Base-by-base conservation (phyloP, 345 rosid genomes). In the Microthlaspi erraticum region DNA sequence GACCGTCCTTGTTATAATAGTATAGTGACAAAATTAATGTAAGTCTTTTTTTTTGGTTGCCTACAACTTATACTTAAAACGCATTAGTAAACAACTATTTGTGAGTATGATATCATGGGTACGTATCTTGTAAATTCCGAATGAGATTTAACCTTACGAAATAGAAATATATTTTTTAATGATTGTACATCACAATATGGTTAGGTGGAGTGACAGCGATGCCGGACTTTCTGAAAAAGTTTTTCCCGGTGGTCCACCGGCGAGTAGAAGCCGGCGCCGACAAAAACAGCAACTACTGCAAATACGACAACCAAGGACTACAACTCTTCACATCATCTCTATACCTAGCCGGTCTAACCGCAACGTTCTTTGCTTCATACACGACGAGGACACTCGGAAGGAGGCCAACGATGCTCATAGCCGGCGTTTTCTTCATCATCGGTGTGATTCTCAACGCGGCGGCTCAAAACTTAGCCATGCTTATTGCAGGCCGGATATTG, bases 351-450 rank as follows among this genome's bases (percentile, higher is more conserved):
- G 98, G 97, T 19, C 75, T 93, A 49, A 83, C 87, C 0, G 80
- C 98, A 11, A 93, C 98, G 33, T 91, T 93, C 84, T 89, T 89
- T 43, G 99, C 99, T 8, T 91, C 97, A 26, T 91, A 89, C 78
- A 93, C 99, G 32, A 93, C 99, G 0, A 79, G 99, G 63, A 84
- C n/a, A 43, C 79, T 87, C 1, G 99, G 99, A 23, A 66, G 99
- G 52, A 83, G 82, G 64, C 85, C 70, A 5, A 87, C 94, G 57
- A 93, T 93, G 99, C 75, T 93, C 71, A 85, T 91, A n/a, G 99
- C 99, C 3, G 97, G 99, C 0, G 1, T 79, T 51, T 91, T 93
- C 80, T 93, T 93, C 79, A 75, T 91, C 6, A 54, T 51, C 2
- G 97, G 99, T 18, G 97, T 93, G 7, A 60, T 75, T 19, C 74